Base-by-base conservation (phyloP, 306 rosid genomes). In the Citrullus amarus region DNA sequence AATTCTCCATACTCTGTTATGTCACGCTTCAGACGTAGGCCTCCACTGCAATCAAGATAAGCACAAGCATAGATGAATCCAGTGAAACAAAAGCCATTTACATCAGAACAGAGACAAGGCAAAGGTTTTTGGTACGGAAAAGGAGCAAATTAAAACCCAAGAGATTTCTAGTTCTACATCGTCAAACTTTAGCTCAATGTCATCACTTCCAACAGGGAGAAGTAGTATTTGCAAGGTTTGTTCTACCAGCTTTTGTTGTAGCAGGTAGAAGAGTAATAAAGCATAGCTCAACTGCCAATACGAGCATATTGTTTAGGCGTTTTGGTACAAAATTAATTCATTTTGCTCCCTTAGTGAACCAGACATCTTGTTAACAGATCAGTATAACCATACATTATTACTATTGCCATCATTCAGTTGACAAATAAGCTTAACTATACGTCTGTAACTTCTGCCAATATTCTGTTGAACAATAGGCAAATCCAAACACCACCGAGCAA, bases 1-100 rank as follows among this genome's bases (percentile, higher is more conserved):
- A 88, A 96, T 81, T 96, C 99, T 89, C 96, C 99, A 81, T 96
- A 96, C 84, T 96, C 98, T 13, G 98, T 96, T 72, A 96, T 96
- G 87, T 96, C 99, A 84, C 99, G 99, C 93, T 96, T 96, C 81
- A 96, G 89, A 81, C 99, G 89, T 79, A 96, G 83, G 48, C 99
- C 99, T 25, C 98, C 99, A 69, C 99, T 96, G 76, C 51, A 88
- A 51, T 80, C 57, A 76, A 48, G 71, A 81, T 65, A 69, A 80
- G 58, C 56, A 79, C 69, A 62, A 81, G 76, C 65, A 62, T 38
- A 51, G 25, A 58, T 58, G 75, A 39, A 13, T 53, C 39, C 65
- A 66, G 76, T 39, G n/a, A 61, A 54, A 6, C 58, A 60, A 32
- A 48, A 7, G 18, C 36, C 38, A 25, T 22, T 9, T 48, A 14